Evolutionary conservation across 2,329 filamentous ascomycete genomes (phyloP).

Genomic region (Hypoxylon sp.): DNA sequence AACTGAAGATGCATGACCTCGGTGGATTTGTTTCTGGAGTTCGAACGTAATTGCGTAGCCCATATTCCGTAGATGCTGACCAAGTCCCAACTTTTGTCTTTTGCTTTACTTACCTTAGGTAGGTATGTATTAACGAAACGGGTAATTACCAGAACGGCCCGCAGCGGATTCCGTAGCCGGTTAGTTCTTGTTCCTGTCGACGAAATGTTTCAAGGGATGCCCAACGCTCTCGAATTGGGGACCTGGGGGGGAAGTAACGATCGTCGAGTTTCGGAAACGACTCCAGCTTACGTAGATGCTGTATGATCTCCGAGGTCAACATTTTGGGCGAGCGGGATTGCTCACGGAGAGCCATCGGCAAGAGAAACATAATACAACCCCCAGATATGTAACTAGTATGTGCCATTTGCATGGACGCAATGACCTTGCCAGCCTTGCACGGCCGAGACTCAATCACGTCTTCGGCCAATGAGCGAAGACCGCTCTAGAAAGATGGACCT

Average conservation of each 20-base stretch:
- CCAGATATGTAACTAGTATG: background rate
- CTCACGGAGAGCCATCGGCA: constrained; percentile 7
- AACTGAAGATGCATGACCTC: constrained; percentile 1
- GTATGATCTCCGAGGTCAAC: constrained; percentile 37
- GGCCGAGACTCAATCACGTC: constrained; percentile 13
- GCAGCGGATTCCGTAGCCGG: constrained; percentile 3
- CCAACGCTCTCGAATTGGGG: background rate
- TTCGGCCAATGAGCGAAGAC: constrained; percentile 4
- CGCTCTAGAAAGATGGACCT: background rate
- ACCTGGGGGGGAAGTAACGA: constrained; percentile 16
- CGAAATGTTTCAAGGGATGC: constrained; percentile 32
- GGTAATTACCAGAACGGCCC: constrained; percentile 1
- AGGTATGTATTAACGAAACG: background rate
- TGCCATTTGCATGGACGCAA: background rate
- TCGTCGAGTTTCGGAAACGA: constrained; percentile 34
- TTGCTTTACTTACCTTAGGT: too few species aligned
- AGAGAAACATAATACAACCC: background rate
- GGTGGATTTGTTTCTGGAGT: background rate
- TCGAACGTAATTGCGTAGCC: background rate
- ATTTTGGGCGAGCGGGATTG: constrained; percentile 12
- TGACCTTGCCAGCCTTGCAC: background rate
- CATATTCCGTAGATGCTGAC: background rate
- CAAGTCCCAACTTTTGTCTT: background rate
- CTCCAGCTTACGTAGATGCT: constrained; percentile 31
- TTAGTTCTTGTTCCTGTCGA: constrained; percentile 17